Conservation (phyloP, 2,329 filamentous ascomycete genomes). For the Penicillium palitans region DNA sequence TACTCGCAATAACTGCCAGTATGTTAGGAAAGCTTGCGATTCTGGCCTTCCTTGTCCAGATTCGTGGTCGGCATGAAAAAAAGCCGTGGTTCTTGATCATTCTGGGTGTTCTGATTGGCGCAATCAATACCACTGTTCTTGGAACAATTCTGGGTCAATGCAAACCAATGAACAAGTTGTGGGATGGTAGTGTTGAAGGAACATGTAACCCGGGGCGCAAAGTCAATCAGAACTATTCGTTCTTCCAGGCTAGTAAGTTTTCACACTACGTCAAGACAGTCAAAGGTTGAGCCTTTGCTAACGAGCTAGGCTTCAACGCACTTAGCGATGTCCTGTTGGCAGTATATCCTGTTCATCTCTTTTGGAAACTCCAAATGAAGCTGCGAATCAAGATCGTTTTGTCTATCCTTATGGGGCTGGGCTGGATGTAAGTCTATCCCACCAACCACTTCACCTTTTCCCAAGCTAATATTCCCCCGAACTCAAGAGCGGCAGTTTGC, state of each 20-base stretch:
- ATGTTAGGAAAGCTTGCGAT: constrained; percentile 26
- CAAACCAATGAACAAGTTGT: constrained; percentile 23
- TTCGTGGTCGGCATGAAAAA: constrained; percentile 22
- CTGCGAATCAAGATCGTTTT: constrained; percentile 21
- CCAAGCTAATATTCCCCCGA: not conserved
- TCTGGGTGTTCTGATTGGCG: constrained; percentile 19
- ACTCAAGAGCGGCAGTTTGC: constrained; percentile 20
- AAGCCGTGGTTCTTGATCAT: constrained; percentile 22
- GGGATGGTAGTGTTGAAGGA: constrained; percentile 20
- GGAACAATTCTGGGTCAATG: constrained; percentile 23
- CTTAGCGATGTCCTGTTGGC: constrained; percentile 22
- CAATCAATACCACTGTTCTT: constrained; percentile 22
- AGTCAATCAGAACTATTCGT: constrained; percentile 17
- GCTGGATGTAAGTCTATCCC: constrained; percentile 31
- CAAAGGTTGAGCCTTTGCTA: not conserved
- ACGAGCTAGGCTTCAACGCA: constrained; percentile 16
- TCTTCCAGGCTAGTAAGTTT: constrained; percentile 24
- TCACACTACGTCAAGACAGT: not conserved
- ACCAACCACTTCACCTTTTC: too few species aligned
- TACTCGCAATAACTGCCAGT: constrained; percentile 25
- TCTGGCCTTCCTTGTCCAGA: constrained; percentile 25
- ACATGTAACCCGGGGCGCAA: constrained; percentile 17
- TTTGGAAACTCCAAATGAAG: constrained; percentile 26
- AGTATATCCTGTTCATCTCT: constrained; percentile 25
- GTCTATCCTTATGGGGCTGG: constrained; percentile 25